A percentile compares a stretch with the other conserved stretches of the same genome.
phyloP scores from a whole-genome alignment of 768 basidiomycete genomes.

The Leccinum truebloodii region DNA sequence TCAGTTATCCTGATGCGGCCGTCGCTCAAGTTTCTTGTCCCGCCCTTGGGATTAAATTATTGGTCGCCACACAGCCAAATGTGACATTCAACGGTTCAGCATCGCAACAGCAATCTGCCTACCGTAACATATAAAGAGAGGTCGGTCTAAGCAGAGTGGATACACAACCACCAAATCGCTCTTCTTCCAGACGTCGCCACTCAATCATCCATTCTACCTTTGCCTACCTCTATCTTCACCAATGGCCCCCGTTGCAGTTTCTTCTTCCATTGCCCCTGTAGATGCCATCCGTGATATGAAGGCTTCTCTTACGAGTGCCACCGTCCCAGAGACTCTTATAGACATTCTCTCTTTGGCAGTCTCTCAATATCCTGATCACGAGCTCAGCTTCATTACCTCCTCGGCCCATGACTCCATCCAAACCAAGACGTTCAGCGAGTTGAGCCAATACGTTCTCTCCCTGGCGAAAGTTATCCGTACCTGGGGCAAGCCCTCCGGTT shows the following conservation, averaged over 20 bases:
- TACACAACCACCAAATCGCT: not conserved
- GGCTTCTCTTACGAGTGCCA: slow-evolving; percentile 11
- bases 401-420: slow-evolving; percentile 33
- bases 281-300: slow-evolving; percentile 16
- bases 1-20: slow-evolving; percentile 1
- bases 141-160: slow-evolving; percentile 7
- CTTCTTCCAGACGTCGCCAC: slow-evolving; percentile 4
- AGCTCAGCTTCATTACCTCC: slow-evolving; percentile 31
- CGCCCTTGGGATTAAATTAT: not conserved
- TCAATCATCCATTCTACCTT: not conserved
- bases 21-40: slow-evolving; percentile 1
- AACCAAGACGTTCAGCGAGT: slow-evolving; percentile 26
- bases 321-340: slow-evolving; percentile 20
- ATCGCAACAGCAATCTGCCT: not conserved
- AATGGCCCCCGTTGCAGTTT: slow-evolving; percentile 20
- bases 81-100: not conserved
- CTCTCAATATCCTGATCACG: slow-evolving; percentile 22
- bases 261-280: slow-evolving; percentile 11
- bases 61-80: not conserved
- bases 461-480: slow-evolving; percentile 24
- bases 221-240: not conserved
- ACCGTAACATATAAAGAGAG: slow-evolving; percentile 22
- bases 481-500: slow-evolving; percentile 29
- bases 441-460: slow-evolving; percentile 17
- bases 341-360: slow-evolving; percentile 26